Conservation (phyloP, 2,329 filamentous ascomycete species). For the Tothia fuscella region DNA sequence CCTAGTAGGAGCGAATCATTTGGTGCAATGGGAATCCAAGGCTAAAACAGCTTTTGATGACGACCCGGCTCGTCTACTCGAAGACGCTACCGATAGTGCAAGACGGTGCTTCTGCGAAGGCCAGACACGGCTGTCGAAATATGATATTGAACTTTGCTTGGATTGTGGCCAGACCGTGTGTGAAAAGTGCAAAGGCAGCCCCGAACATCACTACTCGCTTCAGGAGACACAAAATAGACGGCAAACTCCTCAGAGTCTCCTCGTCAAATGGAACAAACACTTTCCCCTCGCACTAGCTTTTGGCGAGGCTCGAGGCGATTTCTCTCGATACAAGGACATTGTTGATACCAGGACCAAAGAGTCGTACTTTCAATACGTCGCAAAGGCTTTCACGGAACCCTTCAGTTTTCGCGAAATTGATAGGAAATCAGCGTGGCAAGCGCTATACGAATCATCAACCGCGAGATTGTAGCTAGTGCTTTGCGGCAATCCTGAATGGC, state of each 20-base stretch:
- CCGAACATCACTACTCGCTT: slow-evolving; percentile 33
- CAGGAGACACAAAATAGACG: slow-evolving; percentile 20
- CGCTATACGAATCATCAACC: neutral
- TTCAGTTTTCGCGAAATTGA: neutral
- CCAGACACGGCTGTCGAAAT: slow-evolving; percentile 25
- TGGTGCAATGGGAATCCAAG: too few relatives aligned
- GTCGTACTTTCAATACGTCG: slow-evolving; percentile 13
- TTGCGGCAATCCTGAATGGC: slow-evolving; percentile 16
- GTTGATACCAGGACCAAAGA: slow-evolving; percentile 6
- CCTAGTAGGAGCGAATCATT: too few relatives aligned
- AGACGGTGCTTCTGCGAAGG: slow-evolving; percentile 49
- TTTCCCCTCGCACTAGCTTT: neutral
- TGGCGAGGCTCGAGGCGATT: neutral
- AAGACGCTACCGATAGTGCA: slow-evolving; percentile 26
- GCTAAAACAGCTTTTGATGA: too few relatives aligned
- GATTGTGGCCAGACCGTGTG: slow-evolving; percentile 46
- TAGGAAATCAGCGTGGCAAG: neutral
- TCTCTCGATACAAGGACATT: neutral
- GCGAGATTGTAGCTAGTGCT: slow-evolving; percentile 25
- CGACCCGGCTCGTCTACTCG: too few relatives aligned
- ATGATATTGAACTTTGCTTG: slow-evolving; percentile 34
- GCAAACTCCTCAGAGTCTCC: slow-evolving; percentile 6
- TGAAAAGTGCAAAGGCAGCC: slow-evolving; percentile 41
- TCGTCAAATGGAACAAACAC: neutral
- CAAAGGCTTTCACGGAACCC: neutral